Evolutionary conservation across 345 rosid species (phyloP), one percentile per base, ranked within the genome.

Genomic region (Trapa bicornis): DNA sequence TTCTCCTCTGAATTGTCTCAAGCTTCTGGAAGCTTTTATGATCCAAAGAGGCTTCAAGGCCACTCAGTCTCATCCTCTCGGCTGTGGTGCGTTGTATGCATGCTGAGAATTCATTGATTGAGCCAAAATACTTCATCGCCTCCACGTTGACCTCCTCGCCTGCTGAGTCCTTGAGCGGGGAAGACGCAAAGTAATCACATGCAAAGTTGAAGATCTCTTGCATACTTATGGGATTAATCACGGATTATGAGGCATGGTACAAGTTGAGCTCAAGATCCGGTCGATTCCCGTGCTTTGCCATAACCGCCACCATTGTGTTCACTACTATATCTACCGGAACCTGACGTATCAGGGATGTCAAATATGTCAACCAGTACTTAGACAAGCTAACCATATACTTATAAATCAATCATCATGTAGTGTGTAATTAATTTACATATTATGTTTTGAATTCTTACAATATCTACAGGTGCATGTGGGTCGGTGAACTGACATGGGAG

Each of bases 291-390:
- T 80, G 79, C 75, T 70, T 80, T 36, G 79, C 81, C 62, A 66
- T 73, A 48, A 75, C 77, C 8, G 75, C 68, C 37, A 80, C 53
- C 10, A 54, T 72, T 1, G 73, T 66, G 36, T 75, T 75, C 33
- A 54, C 73, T 9, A 72, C 78, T 68, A 77, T 47, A 60, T 75
- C 80, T 15, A 33, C 70, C 6, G 83, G 83, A 35, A 77, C 43
- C 80, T 74, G 70, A 17, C 0, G 29, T 22, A 39, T 22, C 13
- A 11, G 39, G 33, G 7, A 6, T 16, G 33, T 1, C 3, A 6
- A 32, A 16, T 11, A 41, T 41, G 4, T 8, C 43, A 41, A 41
- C 17, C 54, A 0, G 37, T 0, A 47, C 0, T 5, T 5, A 3
- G 12, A 7, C 48, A 5, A 11, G 11, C 2, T 3, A 11, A 45